phyloP scores from a whole-genome alignment of 768 basidiomycete species.

The Xerocomus spinulosus region DNA sequence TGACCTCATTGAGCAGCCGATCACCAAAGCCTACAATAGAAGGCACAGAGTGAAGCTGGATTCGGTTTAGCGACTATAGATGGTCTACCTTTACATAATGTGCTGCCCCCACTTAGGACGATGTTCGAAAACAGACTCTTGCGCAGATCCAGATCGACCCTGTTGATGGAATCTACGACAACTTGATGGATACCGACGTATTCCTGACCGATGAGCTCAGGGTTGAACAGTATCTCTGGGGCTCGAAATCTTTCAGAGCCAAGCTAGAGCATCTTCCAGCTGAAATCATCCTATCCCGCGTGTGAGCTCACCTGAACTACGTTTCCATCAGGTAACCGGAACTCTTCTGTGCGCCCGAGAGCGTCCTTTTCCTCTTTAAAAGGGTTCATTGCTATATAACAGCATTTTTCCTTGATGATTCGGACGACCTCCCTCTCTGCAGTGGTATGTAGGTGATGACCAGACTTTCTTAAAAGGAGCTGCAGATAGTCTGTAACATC shows the following conservation, averaged over 20 bases:
- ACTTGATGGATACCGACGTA: constrained; percentile 98
- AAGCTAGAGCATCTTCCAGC: constrained; percentile 48
- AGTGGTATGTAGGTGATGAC: constrained; percentile 92
- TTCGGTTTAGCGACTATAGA: constrained; percentile 2
- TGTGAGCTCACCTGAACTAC: constrained; percentile 67
- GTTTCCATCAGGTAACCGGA: constrained; percentile 93
- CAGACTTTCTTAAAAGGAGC: constrained; percentile 87
- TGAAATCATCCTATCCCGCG: constrained; percentile 9
- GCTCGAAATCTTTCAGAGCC: constrained; percentile 94
- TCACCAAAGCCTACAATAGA: constrained; percentile 79
- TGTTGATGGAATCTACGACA: constrained; percentile 95
- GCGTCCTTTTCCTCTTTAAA: constrained; percentile 94
- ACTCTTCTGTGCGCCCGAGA: constrained; percentile 74
- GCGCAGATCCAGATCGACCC: constrained; percentile 93
- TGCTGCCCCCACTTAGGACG: constrained; percentile 94
- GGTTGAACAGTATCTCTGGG: constrained; percentile 96
- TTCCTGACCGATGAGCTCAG: constrained; percentile 93
- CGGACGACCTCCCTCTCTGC: constrained; percentile 96
- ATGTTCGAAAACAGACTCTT: constrained; percentile 96
- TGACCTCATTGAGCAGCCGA: constrained; percentile 92
- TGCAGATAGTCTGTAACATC: constrained; percentile 98
- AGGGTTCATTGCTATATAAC: constrained; percentile 91
- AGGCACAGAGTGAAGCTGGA: constrained; percentile 17
- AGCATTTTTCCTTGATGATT: constrained; percentile 97
- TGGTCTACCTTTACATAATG: constrained; percentile 79